phyloP scores from a whole-genome alignment of 306 rosid species.

The Fragaria ananassa region DNA sequence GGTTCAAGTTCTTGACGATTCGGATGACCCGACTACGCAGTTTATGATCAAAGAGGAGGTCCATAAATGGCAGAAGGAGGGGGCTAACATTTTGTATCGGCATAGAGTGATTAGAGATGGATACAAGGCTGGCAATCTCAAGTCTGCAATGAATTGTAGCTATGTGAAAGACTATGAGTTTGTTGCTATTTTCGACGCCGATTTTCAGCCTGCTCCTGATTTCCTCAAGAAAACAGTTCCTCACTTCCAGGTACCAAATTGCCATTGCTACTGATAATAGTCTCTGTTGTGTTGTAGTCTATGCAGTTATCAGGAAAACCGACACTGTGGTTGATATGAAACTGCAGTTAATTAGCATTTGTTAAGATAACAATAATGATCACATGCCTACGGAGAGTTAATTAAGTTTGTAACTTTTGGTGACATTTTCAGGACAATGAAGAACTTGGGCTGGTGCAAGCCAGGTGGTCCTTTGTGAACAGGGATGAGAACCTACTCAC shows the following conservation, averaged over 20 bases:
- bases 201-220: constrained; percentile 83
- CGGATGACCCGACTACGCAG: constrained; percentile 77
- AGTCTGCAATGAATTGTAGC: constrained; percentile 93
- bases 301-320: not conserved
- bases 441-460: constrained; percentile 81
- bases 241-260: constrained; percentile 63
- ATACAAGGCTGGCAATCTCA: constrained; percentile 88
- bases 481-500: constrained; percentile 82
- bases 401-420: not conserved
- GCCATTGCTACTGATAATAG: not conserved
- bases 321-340: not conserved
- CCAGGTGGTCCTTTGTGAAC: constrained; percentile 96
- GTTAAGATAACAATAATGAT: not conserved
- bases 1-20: constrained; percentile 85
- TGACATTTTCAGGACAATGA: constrained; percentile 57
- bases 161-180: constrained; percentile 81
- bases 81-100: constrained; percentile 67
- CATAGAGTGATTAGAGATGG: constrained; percentile 82
- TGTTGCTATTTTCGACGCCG: constrained; percentile 84
- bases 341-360: not conserved
- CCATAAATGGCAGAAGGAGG: constrained; percentile 72
- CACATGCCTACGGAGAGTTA: not conserved
- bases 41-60: constrained; percentile 68
- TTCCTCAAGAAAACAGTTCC: constrained; percentile 78
- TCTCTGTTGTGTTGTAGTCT: not conserved